phyloP scores from a whole-genome alignment of 2,329 filamentous ascomycete genomes.

The Gnomoniopsis smithogilvyi region DNA sequence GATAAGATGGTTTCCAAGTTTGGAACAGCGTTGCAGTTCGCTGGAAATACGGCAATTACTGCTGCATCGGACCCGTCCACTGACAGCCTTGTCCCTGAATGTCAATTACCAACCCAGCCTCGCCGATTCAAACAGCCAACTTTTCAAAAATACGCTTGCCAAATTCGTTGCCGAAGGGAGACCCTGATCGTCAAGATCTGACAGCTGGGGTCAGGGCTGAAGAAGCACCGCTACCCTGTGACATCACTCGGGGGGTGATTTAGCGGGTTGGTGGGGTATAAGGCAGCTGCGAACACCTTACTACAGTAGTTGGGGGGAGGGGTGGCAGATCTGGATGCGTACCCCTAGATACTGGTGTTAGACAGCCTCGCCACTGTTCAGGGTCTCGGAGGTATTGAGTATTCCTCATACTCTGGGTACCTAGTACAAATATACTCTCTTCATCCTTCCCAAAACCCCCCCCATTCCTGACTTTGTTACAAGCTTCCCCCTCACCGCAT shows the following conservation, averaged over 20 bases:
- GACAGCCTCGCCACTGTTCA: background rate
- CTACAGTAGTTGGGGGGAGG: background rate
- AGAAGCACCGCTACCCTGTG: background rate
- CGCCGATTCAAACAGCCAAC: background rate
- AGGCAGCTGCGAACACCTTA: background rate
- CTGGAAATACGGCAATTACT: background rate
- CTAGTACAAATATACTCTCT: background rate
- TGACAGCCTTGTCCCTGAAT: background rate
- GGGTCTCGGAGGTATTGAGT: background rate
- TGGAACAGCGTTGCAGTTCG: background rate
- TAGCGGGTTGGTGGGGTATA: background rate
- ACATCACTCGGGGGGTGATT: background rate
- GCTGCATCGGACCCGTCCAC: background rate
- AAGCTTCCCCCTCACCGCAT: background rate
- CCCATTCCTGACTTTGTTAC: background rate
- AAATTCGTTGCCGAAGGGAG: background rate
- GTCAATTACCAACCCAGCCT: background rate
- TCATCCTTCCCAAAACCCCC: background rate
- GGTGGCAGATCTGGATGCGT: too few species aligned
- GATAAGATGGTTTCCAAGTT: background rate
- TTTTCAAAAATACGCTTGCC: background rate
- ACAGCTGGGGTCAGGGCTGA: background rate
- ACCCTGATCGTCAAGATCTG: conserved; percentile 9
- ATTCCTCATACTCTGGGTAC: too few species aligned
- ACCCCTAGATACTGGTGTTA: background rate